phyloP scores from a whole-genome alignment of 2,329 filamentous ascomycete genomes.

The Ampelomyces quisqualis region DNA sequence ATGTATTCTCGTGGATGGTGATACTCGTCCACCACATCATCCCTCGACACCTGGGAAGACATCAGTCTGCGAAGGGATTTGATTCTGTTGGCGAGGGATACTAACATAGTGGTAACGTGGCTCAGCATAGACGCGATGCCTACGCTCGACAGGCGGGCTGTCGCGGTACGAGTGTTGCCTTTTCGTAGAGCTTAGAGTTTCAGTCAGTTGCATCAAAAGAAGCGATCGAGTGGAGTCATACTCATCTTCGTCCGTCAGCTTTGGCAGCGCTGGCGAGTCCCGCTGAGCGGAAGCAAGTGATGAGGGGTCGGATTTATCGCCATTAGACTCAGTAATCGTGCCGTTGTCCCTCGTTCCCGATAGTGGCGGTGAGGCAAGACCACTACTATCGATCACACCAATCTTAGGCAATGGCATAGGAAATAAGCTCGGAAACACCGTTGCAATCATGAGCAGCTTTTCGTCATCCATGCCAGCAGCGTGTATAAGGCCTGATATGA shows the following conservation, averaged over 20 bases:
- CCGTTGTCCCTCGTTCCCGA: constrained; percentile 34
- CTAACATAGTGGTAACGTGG: constrained; percentile 42
- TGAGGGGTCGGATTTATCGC: constrained; percentile 23
- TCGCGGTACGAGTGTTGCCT: constrained; percentile 27
- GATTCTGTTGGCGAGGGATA: constrained; percentile 14
- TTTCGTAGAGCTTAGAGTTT: constrained; percentile 14
- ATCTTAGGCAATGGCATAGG: constrained; percentile 48
- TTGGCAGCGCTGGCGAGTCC: constrained; percentile 38
- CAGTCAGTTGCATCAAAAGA: constrained; percentile 19
- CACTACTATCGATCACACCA: constrained; percentile 38
- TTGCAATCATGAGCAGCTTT: constrained; percentile 55
- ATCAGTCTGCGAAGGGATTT: no score
- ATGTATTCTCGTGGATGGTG: constrained; percentile 29
- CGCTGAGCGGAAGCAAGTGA: constrained; percentile 23
- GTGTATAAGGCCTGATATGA: constrained; percentile 52
- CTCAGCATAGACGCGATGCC: constrained; percentile 34
- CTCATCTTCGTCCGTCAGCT: constrained; percentile 49
- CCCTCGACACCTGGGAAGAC: constrained; percentile 33
- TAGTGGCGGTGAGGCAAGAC: constrained; percentile 28
- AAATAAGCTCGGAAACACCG: constrained; percentile 52
- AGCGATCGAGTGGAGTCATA: constrained; percentile 51
- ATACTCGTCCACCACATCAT: constrained; percentile 33
- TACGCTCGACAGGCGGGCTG: constrained; percentile 30
- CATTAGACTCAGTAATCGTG: constrained; percentile 18
- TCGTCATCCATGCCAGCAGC: constrained; percentile 59